phyloP scores from a whole-genome alignment of 768 basidiomycete species.

The Pleurotus tuber-regium region DNA sequence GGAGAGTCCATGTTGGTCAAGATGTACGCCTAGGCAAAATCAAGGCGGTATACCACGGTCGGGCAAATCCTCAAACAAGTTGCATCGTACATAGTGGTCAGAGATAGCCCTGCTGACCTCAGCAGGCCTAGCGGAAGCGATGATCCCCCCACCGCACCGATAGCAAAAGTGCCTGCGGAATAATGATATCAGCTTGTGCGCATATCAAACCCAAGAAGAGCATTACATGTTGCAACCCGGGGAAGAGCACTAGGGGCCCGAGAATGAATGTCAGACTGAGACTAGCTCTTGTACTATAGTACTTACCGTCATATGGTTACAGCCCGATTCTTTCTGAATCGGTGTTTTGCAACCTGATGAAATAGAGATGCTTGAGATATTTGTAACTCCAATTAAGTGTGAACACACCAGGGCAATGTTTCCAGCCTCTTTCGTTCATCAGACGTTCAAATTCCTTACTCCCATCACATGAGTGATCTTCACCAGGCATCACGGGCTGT shows the following conservation, averaged over 20 bases:
- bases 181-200: neutral
- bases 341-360: slow-evolving; percentile 44
- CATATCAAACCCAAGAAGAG: neutral
- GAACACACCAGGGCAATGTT: slow-evolving; percentile 42
- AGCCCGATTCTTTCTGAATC: slow-evolving; percentile 49
- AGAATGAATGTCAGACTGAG: neutral
- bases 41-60: slow-evolving; percentile 1
- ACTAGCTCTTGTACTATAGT: neutral
- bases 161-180: slow-evolving; percentile 16
- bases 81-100: slow-evolving; percentile 11
- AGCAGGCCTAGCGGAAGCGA: slow-evolving; percentile 6
- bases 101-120: slow-evolving; percentile 3
- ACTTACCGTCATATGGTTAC: slow-evolving; percentile 59
- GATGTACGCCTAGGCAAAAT: too few relatives aligned
- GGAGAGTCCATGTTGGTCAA: too few relatives aligned
- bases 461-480: slow-evolving; percentile 50
- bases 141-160: slow-evolving; percentile 12
- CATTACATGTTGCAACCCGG: slow-evolving; percentile 52
- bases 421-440: slow-evolving; percentile 48
- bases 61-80: slow-evolving; percentile 12
- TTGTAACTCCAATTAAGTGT: neutral
- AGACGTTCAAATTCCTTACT: slow-evolving; percentile 42
- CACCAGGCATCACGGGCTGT: slow-evolving; percentile 28
- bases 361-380: too few relatives aligned
- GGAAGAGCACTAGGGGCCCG: slow-evolving; percentile 44